A percentile compares a stretch with the other conserved stretches of the same genome.
Evolutionary conservation across 495 filamentous ascomycete genomes (phyloP).

Genomic region (Neurospora sp.): DNA sequence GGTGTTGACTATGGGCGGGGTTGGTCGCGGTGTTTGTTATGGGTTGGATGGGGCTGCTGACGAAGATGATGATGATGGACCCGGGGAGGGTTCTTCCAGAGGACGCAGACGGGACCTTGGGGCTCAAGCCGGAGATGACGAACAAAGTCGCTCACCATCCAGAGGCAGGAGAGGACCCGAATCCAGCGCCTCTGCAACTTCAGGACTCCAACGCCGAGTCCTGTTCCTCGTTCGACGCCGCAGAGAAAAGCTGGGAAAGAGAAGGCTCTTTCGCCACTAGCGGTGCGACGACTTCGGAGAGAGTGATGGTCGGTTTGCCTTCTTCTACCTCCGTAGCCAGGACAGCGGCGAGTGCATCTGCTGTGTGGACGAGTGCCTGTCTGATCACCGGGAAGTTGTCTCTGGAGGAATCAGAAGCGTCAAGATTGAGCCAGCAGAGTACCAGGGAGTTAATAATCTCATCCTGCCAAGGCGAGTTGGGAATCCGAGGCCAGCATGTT

Average conservation of each 20-base stretch:
- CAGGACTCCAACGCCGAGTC: neutral
- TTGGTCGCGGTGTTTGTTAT: neutral
- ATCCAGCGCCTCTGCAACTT: neutral
- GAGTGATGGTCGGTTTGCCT: slow-evolving; percentile 1
- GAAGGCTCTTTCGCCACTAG: slow-evolving; percentile 34
- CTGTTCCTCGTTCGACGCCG: neutral
- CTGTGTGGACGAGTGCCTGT: slow-evolving; percentile 33
- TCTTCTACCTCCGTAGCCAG: slow-evolving; percentile 13
- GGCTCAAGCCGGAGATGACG: neutral
- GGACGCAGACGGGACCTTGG: neutral
- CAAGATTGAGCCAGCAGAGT: slow-evolving; percentile 56
- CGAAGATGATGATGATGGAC: neutral
- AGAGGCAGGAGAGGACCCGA: neutral
- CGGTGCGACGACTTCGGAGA: slow-evolving; percentile 21
- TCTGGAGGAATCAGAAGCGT: slow-evolving; percentile 30
- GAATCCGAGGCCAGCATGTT: slow-evolving; percentile 65
- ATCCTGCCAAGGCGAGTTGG: slow-evolving; percentile 43
- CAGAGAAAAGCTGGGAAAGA: slow-evolving; percentile 30
- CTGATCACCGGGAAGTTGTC: slow-evolving; percentile 25
- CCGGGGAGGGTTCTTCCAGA: neutral
- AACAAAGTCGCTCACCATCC: neutral
- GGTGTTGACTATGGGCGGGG: neutral
- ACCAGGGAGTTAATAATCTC: slow-evolving; percentile 57
- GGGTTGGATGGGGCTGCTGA: neutral
- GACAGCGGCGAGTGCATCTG: slow-evolving; percentile 20